phyloP scores from a whole-genome alignment of 2,329 filamentous ascomycete species.

The Colletotrichum euphorbiae region DNA sequence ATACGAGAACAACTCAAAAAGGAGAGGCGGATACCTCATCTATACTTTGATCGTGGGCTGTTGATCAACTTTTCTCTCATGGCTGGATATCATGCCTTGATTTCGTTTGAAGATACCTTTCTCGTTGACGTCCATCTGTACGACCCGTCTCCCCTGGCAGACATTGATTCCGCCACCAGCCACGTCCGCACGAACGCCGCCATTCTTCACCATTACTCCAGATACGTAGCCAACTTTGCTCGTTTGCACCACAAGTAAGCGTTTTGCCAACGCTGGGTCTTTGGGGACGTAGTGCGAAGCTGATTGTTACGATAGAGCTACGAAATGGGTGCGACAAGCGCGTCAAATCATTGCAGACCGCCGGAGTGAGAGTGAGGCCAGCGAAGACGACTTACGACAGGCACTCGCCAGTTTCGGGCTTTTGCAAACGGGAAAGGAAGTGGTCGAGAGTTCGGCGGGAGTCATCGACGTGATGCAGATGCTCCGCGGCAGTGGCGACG shows the following conservation, averaged over 20 bases:
- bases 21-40: neutral
- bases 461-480: constrained; percentile 21
- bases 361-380: neutral
- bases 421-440: neutral
- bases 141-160: constrained; percentile 10
- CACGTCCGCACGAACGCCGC: constrained; percentile 23
- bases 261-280: neutral
- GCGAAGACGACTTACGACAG: neutral
- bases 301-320: neutral
- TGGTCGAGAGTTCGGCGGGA: constrained; percentile 15
- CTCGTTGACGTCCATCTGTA: constrained; percentile 17
- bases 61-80: constrained; percentile 21
- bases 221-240: constrained; percentile 16
- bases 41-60: constrained; percentile 24
- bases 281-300: neutral
- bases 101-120: constrained; percentile 15
- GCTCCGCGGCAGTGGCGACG: neutral
- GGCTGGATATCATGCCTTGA: neutral
- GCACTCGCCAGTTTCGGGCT: neutral
- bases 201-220: constrained; percentile 24
- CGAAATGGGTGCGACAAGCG: constrained; percentile 23
- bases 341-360: neutral
- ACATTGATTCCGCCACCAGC: constrained; percentile 12
- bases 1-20: constrained; percentile 5
- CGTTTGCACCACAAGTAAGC: constrained; percentile 17